Percentiles rank a stretch among this genome's conserved stretches.
Conservation (phyloP, 2,329 filamentous ascomycete species). For the Teratosphaeria viscida region DNA sequence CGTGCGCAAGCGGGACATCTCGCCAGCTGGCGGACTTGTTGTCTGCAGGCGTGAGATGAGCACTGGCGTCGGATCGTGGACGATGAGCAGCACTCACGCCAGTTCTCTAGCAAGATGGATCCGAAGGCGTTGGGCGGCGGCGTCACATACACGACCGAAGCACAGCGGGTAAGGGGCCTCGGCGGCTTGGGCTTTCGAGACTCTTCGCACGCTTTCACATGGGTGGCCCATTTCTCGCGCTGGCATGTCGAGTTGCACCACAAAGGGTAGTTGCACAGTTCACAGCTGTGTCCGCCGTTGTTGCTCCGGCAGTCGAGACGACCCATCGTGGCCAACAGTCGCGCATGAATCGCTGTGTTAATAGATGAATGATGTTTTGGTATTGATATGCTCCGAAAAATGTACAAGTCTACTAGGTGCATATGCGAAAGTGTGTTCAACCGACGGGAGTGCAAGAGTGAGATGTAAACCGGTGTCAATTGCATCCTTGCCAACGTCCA, state of each 20-base stretch:
- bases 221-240: background rate
- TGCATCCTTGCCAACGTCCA: background rate
- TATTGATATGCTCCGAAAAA: background rate
- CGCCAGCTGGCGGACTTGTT: background rate
- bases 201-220: background rate
- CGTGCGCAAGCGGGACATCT: background rate
- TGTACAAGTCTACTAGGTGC: background rate
- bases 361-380: background rate
- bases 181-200: background rate
- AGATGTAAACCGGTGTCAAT: too few relatives aligned
- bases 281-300: too few relatives aligned
- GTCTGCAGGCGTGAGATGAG: background rate
- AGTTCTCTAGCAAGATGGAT: background rate
- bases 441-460: too few relatives aligned
- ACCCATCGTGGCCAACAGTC: background rate
- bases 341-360: background rate
- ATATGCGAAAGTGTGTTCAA: too few relatives aligned
- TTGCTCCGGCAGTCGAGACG: background rate
- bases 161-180: background rate
- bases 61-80: background rate
- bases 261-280: background rate
- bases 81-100: background rate
- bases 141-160: background rate
- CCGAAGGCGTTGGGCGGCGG: background rate
- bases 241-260: background rate